Evolutionary conservation across 345 rosid species (phyloP), one percentile per base, ranked within the genome.

Genomic region (Hirschfeldia incana): DNA sequence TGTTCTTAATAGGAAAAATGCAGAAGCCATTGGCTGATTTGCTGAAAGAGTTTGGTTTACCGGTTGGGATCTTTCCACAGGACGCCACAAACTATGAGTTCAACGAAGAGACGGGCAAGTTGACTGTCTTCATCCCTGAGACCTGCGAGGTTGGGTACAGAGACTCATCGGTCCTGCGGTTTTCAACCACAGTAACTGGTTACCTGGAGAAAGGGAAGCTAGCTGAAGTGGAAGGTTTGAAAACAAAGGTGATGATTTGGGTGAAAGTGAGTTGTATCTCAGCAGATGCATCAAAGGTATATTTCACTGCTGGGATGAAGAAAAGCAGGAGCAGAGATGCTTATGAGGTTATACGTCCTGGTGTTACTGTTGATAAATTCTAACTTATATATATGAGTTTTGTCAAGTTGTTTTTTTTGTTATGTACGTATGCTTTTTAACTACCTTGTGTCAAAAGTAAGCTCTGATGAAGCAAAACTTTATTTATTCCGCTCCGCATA

Each of bases 11-110:
- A 95, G 98, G 99, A 76, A 96, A 90, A 84, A 92, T 96, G 97
- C 99, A 96, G 84, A 93, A 85, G 84, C 92, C 99, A 28, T 77
- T 96, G 58, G 88, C 91, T 0, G 99, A 96, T 46, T 85, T 96
- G 76, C 89, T 96, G 2, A 89, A 90, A 87, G 94, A 93, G 74
- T 85, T 89, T 77, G 91, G 89, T 66, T 76, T 96, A 76, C 89
- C 97, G 0, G 74, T 88, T 12, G 99, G 99, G 79, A 90, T 96
- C 80, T 96, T 96, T 79, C 99, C 99, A 17, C 87, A 89, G 15
- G 36, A 61, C 65, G 94, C 99, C 15, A 95, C 94, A 64, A 93
- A 93, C 84, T 93, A 95, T 0, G 98, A 95, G 86, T 95, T 95
- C 80, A 86, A 90, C 60, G 97, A 90, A 83, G 97, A 93, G 80